Evolutionary conservation across 78 protist species (phyloP), one percentile per base, ranked within the genome.

Genomic region (Chrysochromulina parva): DNA sequence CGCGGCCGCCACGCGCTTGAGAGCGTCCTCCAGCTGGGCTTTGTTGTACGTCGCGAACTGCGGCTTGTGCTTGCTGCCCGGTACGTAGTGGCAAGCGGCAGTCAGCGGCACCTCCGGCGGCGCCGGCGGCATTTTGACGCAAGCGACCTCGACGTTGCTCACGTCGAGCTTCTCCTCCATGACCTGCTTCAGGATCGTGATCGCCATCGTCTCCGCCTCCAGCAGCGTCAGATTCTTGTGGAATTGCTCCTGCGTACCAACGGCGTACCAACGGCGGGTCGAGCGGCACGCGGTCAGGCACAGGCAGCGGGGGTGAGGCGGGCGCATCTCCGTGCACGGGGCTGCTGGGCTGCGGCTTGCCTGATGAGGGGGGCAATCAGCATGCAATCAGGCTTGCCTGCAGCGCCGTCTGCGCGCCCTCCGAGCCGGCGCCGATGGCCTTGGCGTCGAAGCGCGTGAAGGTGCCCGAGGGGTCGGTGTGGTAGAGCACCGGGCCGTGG

Each of bases 381-480:
- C 22, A 58, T 58, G 14, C 62, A 13, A 58, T 58, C 62, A 58
- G 22, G 62, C 62, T 58, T 58, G 62, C 62, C 62, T 96, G 96
- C 65, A 99, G 92, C 1, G 95, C 78, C 0, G 95, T 82, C 93
- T 98, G 99, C 0, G 99, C 99, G 47, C 98, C 99, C 92, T 99
- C 99, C 24, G 97, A 85, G 38, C 97, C 99, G 0, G 98, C 96
- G 17, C 99, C 99, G 55, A 99, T 97, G 47, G 99, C 99, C 85
- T 98, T 97, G 55, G 98, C 98, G 28, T 96, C 93, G 89, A 69
- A 97, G 28, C 81, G 90, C 88, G 86, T 59, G 65, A 53, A 91
- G 14, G 93, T 65, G 59, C 99, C 99, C 0, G 99, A 96, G n/a
- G 99, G 99, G 90, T 99, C 99, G 1, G 99, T 96, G 94, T 97